Evolutionary conservation across 352 stramenopile genomes (phyloP).

Genomic region (Globisporangium camurandrum): DNA sequence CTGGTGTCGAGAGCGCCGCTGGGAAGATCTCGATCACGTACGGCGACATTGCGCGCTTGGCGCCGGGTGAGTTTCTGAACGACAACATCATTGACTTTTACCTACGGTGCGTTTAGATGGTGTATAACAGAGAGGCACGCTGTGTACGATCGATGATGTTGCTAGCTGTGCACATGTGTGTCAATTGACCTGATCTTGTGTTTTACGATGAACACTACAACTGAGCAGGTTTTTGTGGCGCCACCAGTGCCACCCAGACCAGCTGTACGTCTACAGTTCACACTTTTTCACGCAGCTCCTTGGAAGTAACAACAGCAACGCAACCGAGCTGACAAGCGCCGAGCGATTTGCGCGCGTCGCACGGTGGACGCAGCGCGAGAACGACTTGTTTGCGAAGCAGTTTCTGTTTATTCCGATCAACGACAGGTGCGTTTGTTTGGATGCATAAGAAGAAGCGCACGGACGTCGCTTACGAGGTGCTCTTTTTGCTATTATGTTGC

Average conservation of each 20-base stretch:
- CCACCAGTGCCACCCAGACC: slow-evolving; percentile 47
- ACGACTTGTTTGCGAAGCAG: slow-evolving; percentile 76
- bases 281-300: slow-evolving; percentile 93
- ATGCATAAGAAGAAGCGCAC: not conserved
- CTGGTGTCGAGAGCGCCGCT: too few relatives aligned
- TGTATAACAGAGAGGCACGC: not conserved
- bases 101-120: slow-evolving; percentile 45
- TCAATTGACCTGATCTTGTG: not conserved
- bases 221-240: slow-evolving; percentile 67
- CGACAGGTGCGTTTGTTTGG: slow-evolving; percentile 39
- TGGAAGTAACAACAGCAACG: not conserved
- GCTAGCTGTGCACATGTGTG: not conserved
- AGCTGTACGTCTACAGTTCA: slow-evolving; percentile 91
- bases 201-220: too few relatives aligned
- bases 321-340: slow-evolving; percentile 20
- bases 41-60: slow-evolving; percentile 83
- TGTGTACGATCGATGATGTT: not conserved
- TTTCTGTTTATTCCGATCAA: slow-evolving; percentile 90
- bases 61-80: slow-evolving; percentile 91
- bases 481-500: too few relatives aligned
- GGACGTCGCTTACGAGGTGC: not conserved
- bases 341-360: slow-evolving; percentile 50
- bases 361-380: slow-evolving; percentile 80
- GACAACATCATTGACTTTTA: slow-evolving; percentile 92
- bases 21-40: slow-evolving; percentile 70